phyloP scores from a whole-genome alignment of 2,329 filamentous ascomycete species.

The Seiridium cupressi region DNA sequence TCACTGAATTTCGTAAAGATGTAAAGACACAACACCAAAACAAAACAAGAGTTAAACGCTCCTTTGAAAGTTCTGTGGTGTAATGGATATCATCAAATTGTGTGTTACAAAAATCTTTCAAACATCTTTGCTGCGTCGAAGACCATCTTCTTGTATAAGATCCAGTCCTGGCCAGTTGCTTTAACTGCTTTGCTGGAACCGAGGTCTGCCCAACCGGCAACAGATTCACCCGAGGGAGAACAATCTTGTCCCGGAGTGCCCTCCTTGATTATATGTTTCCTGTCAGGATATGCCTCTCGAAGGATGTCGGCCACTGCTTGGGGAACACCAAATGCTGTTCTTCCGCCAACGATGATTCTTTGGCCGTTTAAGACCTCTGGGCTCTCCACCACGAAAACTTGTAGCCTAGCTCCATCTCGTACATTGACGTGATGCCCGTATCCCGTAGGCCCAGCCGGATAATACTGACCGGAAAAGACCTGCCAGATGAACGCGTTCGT shows the following conservation, averaged over 20 bases:
- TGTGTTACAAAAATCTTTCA: not conserved
- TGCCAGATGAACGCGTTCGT: not conserved
- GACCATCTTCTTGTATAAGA: not conserved
- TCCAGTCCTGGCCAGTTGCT: not conserved
- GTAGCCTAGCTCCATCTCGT: not conserved
- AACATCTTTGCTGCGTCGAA: constrained; percentile 2
- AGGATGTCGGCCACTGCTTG: not conserved
- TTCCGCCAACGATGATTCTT: not conserved
- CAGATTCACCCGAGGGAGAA: not conserved
- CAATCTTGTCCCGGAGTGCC: not conserved
- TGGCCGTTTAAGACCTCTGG: not conserved
- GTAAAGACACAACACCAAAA: no score
- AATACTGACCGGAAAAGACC: not conserved
- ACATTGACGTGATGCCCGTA: not conserved
- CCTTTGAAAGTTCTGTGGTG: no score
- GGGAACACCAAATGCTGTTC: not conserved
- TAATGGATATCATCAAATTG: no score
- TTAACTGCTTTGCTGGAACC: not conserved
- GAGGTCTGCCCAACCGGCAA: not conserved
- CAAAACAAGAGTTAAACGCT: no score
- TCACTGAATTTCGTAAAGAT: not conserved
- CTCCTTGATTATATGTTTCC: not conserved
- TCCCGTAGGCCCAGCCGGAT: not conserved
- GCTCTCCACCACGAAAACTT: not conserved
- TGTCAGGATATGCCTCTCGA: not conserved